Conservation (phyloP, 2,329 filamentous ascomycete genomes). For the Fusarium azukiicola region DNA sequence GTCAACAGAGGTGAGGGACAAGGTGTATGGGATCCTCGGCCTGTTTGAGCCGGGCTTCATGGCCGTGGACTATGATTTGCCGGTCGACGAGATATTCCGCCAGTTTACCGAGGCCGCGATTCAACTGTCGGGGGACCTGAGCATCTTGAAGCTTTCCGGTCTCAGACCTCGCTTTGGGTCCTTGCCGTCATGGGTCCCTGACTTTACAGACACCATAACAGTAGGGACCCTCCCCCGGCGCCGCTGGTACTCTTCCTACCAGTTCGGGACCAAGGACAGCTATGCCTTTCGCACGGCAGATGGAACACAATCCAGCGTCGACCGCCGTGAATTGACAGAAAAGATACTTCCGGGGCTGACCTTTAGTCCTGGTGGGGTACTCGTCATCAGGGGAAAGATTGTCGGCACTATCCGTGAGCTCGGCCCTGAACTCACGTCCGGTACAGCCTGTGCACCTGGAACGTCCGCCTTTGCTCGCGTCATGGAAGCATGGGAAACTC, state of each 20-base stretch:
- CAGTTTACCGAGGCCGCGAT: conserved; percentile 31
- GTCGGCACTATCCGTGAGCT: conserved; percentile 12
- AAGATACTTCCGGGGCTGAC: background rate
- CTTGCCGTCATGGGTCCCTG: conserved; percentile 38
- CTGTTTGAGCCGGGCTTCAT: conserved; percentile 29
- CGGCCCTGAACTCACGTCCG: conserved; percentile 4
- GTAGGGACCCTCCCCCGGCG: background rate
- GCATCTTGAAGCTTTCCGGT: conserved; percentile 19
- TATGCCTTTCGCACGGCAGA: conserved; percentile 1
- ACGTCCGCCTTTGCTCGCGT: background rate
- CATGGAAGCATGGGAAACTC: conserved; percentile 24
- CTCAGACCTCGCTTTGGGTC: background rate
- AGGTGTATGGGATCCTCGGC: conserved; percentile 28
- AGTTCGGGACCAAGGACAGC: background rate
- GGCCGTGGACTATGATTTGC: background rate
- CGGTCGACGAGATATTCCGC: conserved; percentile 29
- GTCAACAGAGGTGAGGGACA: conserved; percentile 32
- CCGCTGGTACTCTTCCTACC: conserved; percentile 5
- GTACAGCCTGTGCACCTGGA: background rate
- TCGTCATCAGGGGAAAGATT: conserved; percentile 26
- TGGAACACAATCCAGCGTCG: background rate
- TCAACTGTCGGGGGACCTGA: background rate
- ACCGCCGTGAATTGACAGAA: fast-evolving
- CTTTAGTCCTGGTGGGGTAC: background rate
- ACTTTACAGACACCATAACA: conserved; percentile 4